phyloP scores from a whole-genome alignment of 2,329 filamentous ascomycete genomes.

The Pseudocercospora vitis region DNA sequence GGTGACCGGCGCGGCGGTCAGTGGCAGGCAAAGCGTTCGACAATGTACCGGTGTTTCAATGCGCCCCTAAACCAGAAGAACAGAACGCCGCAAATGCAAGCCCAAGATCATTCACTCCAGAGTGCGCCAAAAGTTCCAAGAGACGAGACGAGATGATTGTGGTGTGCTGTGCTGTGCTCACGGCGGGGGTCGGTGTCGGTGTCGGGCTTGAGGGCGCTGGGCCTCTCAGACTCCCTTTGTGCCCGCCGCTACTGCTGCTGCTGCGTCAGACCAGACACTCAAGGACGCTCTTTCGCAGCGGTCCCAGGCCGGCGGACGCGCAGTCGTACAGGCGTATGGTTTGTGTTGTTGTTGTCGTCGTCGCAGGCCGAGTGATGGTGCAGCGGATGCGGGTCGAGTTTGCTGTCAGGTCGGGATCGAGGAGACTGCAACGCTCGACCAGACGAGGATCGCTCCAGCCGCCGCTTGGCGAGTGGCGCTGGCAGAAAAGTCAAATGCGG shows the following conservation, averaged over 20 bases:
- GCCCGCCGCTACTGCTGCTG: conserved; percentile 8
- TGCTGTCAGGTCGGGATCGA: conserved; percentile 1
- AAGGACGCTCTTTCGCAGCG: conserved; percentile 2
- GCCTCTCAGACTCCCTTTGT: background rate
- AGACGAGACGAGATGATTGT: background rate
- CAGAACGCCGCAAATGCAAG: conserved; percentile 11
- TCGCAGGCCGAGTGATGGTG: too few species aligned
- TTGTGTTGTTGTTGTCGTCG: background rate
- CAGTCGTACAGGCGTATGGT: background rate
- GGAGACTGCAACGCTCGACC: background rate
- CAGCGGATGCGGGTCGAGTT: background rate
- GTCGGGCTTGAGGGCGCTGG: conserved; percentile 1
- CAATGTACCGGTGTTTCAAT: background rate
- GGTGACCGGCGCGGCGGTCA: conserved; percentile 13
- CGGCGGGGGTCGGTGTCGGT: conserved; percentile 10
- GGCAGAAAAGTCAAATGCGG: conserved; percentile 2
- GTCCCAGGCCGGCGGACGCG: background rate
- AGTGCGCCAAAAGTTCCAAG: conserved; percentile 2
- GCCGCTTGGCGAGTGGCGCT: conserved; percentile 4
- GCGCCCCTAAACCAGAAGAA: background rate
- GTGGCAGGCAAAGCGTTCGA: conserved; percentile 13
- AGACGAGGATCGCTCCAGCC: background rate
- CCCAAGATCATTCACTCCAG: background rate
- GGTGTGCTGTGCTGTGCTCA: background rate
- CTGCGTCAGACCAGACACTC: conserved; percentile 5